Conservation (phyloP, 208 protist species). For the Endotrypanum monterogeii region DNA sequence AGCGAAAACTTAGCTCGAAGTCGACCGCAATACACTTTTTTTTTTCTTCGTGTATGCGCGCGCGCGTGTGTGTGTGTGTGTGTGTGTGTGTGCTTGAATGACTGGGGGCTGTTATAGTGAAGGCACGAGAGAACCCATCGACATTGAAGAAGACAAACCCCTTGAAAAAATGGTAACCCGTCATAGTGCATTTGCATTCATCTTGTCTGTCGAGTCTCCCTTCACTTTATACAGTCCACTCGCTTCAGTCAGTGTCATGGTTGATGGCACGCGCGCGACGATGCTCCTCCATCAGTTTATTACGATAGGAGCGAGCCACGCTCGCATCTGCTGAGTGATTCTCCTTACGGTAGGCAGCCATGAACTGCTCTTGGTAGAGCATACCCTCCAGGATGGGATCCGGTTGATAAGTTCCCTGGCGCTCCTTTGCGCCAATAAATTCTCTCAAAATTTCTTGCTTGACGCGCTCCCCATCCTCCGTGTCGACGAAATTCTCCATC, state of each 20-base stretch:
- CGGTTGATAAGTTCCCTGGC: constrained; percentile 15
- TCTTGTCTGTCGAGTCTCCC: no score
- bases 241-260: constrained; percentile 12
- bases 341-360: constrained; percentile 66
- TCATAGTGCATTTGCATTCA: background rate
- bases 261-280: constrained; percentile 34
- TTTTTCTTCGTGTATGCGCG: background rate
- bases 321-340: constrained; percentile 39
- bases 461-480: constrained; percentile 47
- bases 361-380: constrained; percentile 78
- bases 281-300: constrained; percentile 50
- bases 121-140: background rate
- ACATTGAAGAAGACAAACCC: no score
- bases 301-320: constrained; percentile 56
- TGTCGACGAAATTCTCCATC: constrained; percentile 69
- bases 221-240: background rate
- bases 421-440: constrained; percentile 52
- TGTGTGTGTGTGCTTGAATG: no score
- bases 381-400: constrained; percentile 85
- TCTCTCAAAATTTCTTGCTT: constrained; percentile 78
- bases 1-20: background rate
- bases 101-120: background rate
- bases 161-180: no score
- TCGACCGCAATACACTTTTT: background rate
- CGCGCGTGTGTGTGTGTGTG: no score